Evolutionary conservation across 352 stramenopile genomes (phyloP).

Genomic region (Phytophthora chlamydospora): DNA sequence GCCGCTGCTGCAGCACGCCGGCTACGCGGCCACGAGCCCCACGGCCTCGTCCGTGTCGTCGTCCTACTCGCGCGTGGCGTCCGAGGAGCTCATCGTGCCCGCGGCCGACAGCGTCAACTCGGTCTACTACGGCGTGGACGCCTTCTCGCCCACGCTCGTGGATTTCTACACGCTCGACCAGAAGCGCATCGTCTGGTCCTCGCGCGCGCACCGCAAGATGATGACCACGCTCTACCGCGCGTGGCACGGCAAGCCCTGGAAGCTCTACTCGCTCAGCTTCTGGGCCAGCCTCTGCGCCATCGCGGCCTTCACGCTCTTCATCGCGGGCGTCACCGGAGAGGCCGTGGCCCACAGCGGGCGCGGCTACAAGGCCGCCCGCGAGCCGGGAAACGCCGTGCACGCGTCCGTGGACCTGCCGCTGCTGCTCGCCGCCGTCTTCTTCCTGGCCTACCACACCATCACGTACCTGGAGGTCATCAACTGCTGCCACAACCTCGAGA

Average conservation of each 20-base stretch:
- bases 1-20: constrained; percentile 60
- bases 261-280: constrained; percentile 78
- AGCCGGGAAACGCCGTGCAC: constrained; percentile 33
- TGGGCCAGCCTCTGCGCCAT: constrained; percentile 66
- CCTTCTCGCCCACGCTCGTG: constrained; percentile 86
- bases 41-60: constrained; percentile 59
- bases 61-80: constrained; percentile 67
- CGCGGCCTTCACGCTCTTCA: constrained; percentile 61
- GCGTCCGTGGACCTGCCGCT: constrained; percentile 66
- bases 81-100: constrained; percentile 83
- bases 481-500: constrained; percentile 88
- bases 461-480: constrained; percentile 91
- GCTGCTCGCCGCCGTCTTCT: constrained; percentile 61
- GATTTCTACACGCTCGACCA: constrained; percentile 88
- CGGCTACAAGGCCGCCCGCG: constrained; percentile 26
- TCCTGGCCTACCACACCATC: constrained; percentile 59
- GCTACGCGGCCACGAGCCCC: constrained; percentile 38
- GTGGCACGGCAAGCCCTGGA: constrained; percentile 75
- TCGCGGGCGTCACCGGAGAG: constrained; percentile 67
- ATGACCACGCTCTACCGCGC: constrained; percentile 87
- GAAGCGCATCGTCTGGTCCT: constrained; percentile 89
- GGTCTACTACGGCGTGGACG: constrained; percentile 87
- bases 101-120: constrained; percentile 75
- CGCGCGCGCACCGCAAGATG: constrained; percentile 87
- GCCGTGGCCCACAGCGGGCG: constrained; percentile 53